phyloP scores from a whole-genome alignment of 306 rosid genomes.

The Prosopis cineraria region DNA sequence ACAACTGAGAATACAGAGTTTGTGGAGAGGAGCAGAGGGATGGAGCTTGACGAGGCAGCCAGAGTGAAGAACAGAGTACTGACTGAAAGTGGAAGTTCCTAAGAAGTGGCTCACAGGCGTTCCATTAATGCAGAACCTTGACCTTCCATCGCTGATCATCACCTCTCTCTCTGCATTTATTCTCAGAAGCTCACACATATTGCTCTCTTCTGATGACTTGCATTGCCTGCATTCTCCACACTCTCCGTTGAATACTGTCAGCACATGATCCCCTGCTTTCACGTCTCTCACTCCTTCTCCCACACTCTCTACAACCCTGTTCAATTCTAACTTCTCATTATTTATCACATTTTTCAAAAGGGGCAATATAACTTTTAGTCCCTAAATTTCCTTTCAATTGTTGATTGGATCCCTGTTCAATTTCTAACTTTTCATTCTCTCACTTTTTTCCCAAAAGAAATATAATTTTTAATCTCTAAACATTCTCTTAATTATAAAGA shows the following conservation, averaged over 20 bases:
- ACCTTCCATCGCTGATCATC: constrained; percentile 43
- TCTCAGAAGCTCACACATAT: constrained; percentile 44
- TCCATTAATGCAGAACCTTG: constrained; percentile 51
- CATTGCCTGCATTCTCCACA: constrained; percentile 48
- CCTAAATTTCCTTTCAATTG: too few species aligned
- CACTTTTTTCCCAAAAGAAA: too few species aligned
- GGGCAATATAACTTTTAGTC: too few species aligned
- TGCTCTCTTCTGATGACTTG: constrained; percentile 51
- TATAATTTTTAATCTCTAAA: too few species aligned
- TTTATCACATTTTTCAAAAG: too few species aligned
- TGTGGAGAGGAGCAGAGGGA: constrained; percentile 47
- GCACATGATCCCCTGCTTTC: constrained; percentile 48
- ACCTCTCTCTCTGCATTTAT: constrained; percentile 41
- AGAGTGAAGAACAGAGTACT: constrained; percentile 47
- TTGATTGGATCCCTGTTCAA: too few species aligned
- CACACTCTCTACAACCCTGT: constrained; percentile 50
- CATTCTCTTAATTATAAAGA: too few species aligned
- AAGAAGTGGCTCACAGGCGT: constrained; percentile 45
- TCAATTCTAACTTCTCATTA: too few species aligned
- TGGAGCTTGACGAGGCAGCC: constrained; percentile 52
- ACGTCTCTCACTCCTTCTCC: constrained; percentile 43
- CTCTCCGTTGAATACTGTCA: constrained; percentile 45
- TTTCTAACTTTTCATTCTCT: too few species aligned
- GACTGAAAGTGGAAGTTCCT: constrained; percentile 52
- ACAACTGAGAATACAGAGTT: constrained; percentile 49